Evolutionary conservation across 192 early-diverging fungal species (phyloP), one percentile per base, ranked within the genome.

Genomic region (Rhizophagus prolifer): DNA sequence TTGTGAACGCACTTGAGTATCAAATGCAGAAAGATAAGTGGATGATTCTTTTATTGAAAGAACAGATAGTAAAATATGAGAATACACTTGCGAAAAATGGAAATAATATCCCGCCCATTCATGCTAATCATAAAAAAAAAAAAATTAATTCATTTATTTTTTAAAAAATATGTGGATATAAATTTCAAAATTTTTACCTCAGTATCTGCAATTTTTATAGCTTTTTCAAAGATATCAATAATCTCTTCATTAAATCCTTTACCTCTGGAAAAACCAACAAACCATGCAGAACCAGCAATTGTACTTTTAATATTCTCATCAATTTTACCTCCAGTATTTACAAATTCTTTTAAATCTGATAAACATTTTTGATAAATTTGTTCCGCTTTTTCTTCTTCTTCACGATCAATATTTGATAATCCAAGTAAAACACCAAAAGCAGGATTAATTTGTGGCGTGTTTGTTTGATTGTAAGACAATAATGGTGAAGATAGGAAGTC

Each of bases 381-480:
- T 47, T 66, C 47, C 1, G 36, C 13, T 41, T 19, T 7, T 8
- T 25, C 21, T 61, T 76, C 63, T 21, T 76, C 25, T 25, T 63
- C 47, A 23, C 31, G 44, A 76, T 76, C 63, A 65, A 76, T 47
- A n/a, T 66, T 76, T 58, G 83, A 73, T 47, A 84, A 70, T 12
- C 81, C 81, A n/a, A 84, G 75, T 23, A 84, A 30, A 19, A 76
- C 54, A 28, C 83, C 83, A 14, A 84, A 50, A 31, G 59, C 69
- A 6, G 79, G 25, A 23, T 74, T 67, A 58, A 82, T 82, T 9
- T 76, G 74, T 0, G 63, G 50, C 1, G 54, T 58, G 34, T 80
- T 62, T 28, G 23, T 14, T 26, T 63, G 28, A 30, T 63, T 63
- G 1, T 26, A 10, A 9, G 28, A 30, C 8, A 67, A 41, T 67